phyloP scores from a whole-genome alignment of 306 rosid genomes.

The Casuarina glauca region DNA sequence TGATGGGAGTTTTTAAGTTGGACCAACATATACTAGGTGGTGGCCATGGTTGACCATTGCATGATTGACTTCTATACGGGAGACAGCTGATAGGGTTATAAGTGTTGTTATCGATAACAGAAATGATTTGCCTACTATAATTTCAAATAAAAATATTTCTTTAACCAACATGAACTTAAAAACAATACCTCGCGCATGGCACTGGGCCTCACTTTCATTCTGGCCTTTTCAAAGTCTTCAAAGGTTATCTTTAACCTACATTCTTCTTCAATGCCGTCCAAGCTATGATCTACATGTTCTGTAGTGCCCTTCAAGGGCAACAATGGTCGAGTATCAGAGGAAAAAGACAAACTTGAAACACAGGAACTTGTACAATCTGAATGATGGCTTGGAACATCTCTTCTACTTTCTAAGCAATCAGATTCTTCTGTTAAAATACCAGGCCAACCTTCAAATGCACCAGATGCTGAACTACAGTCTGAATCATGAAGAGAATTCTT shows the following conservation, averaged over 20 bases:
- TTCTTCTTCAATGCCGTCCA: constrained; percentile 40
- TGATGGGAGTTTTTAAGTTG: neutral
- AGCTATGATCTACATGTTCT: constrained; percentile 31
- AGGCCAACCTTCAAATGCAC: constrained; percentile 26
- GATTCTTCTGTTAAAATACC: constrained; percentile 31
- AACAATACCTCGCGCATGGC: constrained; percentile 94
- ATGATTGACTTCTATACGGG: neutral
- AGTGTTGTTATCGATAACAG: constrained; percentile 8
- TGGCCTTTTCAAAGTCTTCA: constrained; percentile 86
- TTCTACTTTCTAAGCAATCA: constrained; percentile 26
- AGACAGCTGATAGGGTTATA: neutral
- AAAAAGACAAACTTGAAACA: constrained; percentile 32
- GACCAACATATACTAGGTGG: constrained; percentile 2
- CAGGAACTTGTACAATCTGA: constrained; percentile 39
- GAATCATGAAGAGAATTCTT: constrained; percentile 30
- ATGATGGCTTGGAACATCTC: constrained; percentile 30
- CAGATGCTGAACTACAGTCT: constrained; percentile 20
- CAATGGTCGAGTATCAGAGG: constrained; percentile 33
- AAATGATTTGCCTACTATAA: constrained; percentile 5
- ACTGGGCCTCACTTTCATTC: constrained; percentile 82
- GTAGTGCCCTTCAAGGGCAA: constrained; percentile 30
- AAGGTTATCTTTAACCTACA: constrained; percentile 49
- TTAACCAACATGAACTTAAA: constrained; percentile 16
- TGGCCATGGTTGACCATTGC: neutral
- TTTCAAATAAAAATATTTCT: constrained; percentile 4